A percentile compares a stretch with the other conserved stretches of the same genome.
These are phyloP conservation scores for Meyerozyma elateridarum DNA, from an alignment of 1,139 yeast species.

Conservation along the genomic window DNA sequence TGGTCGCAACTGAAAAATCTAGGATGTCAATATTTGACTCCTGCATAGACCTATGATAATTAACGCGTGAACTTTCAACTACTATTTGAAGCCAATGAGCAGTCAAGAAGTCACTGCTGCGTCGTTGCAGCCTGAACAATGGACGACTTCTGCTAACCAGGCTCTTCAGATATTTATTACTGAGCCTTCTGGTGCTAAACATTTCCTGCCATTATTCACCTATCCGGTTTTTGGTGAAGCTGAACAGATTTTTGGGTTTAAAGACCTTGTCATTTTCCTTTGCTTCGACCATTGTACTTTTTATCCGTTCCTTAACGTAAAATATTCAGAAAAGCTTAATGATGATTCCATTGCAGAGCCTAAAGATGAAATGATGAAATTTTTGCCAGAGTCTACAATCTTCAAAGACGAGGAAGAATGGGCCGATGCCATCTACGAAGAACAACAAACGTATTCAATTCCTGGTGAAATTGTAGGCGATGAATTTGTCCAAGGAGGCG, in stretches of 20 bases:
- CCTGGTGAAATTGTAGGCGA: constrained; percentile 44
- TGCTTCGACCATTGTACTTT: constrained; percentile 46
- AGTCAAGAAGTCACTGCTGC: constrained; percentile 11
- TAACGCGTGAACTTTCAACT: no score
- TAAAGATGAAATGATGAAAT: constrained; percentile 45
- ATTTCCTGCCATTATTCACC: constrained; percentile 71
- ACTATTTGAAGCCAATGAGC: no score
- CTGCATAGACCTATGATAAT: no score
- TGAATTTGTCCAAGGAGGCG: constrained; percentile 23
- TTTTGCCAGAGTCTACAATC: constrained; percentile 58
- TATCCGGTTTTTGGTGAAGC: constrained; percentile 92
- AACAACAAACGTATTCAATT: constrained; percentile 37
- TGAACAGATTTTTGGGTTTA: constrained; percentile 84
- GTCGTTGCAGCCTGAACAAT: constrained; percentile 48
- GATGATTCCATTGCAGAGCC: constrained; percentile 49
- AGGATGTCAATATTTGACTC: no score
- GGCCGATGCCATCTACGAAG: constrained; percentile 52
- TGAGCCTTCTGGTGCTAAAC: constrained; percentile 50
- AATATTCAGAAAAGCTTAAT: constrained; percentile 48
- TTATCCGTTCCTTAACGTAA: constrained; percentile 49
- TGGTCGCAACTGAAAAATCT: no score
- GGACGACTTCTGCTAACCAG: constrained; percentile 69
- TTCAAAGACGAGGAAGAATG: constrained; percentile 62
- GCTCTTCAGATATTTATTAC: constrained; percentile 52
- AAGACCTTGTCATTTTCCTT: constrained; percentile 50